phyloP scores from a whole-genome alignment of 202 grass and related monocot species.

The Tripidium arundinaceum region DNA sequence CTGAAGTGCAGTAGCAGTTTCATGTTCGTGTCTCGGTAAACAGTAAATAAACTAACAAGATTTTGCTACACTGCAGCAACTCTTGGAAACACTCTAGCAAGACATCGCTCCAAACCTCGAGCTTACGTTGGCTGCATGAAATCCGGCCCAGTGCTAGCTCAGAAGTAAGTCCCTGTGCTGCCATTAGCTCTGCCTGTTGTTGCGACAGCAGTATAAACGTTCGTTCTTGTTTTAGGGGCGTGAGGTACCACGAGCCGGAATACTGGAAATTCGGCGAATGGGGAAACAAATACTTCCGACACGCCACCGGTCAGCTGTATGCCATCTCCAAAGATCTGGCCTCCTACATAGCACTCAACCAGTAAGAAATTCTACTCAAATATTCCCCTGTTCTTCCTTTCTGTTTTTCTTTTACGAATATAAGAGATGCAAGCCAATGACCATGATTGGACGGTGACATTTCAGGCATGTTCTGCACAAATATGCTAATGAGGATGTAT shows the following conservation, averaged over 20 bases:
- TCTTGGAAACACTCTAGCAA: constrained; percentile 55
- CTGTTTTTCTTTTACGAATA: not conserved
- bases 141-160: constrained; percentile 73
- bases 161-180: constrained; percentile 50
- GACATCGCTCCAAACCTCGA: constrained; percentile 62
- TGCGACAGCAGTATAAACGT: not conserved
- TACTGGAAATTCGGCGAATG: constrained; percentile 91
- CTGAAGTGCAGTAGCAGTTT: not conserved
- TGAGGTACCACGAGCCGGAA: constrained; percentile 79
- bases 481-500: constrained; percentile 94
- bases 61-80: constrained; percentile 50
- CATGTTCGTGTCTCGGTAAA: not conserved
- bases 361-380: constrained; percentile 40
- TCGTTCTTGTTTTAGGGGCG: constrained; percentile 41
- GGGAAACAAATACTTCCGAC: constrained; percentile 86
- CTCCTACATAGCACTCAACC: constrained; percentile 81
- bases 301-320: constrained; percentile 76
- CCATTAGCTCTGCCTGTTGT: not conserved
- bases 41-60: not conserved
- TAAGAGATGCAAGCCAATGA: not conserved
- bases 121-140: constrained; percentile 91
- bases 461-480: constrained; percentile 88
- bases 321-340: constrained; percentile 90
- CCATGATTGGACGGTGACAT: constrained; percentile 14
- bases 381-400: not conserved